Conservation (phyloP, 2,329 filamentous ascomycete genomes). For the Dendrostoma leiphaemia region DNA sequence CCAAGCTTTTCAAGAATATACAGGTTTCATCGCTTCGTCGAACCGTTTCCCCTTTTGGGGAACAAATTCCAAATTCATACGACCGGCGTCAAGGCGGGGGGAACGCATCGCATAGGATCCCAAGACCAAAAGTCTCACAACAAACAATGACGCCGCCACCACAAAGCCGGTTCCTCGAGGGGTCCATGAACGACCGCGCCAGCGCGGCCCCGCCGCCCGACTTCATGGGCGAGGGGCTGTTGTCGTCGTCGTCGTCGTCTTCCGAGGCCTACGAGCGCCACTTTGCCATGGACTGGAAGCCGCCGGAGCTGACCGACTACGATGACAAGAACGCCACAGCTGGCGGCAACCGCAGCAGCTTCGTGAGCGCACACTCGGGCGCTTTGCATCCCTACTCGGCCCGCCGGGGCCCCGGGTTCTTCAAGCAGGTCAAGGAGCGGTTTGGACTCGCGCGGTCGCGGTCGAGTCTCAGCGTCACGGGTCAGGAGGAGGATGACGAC, state of each 20-base stretch:
- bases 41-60: too few relatives aligned
- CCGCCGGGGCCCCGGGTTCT: background rate
- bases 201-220: conserved; percentile 69
- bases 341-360: conserved; percentile 2
- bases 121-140: conserved; percentile 9
- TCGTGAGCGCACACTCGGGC: conserved; percentile 6
- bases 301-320: conserved; percentile 8
- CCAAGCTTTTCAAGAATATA: too few relatives aligned
- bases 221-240: conserved; percentile 59
- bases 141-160: conserved; percentile 18
- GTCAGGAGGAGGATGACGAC: conserved; percentile 15
- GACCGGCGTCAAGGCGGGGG: too few relatives aligned
- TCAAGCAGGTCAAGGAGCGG: conserved; percentile 25
- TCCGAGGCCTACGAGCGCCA: conserved; percentile 24
- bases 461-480: conserved; percentile 26
- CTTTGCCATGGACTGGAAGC: conserved; percentile 22
- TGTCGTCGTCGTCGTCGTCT: too few relatives aligned
- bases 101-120: too few relatives aligned
- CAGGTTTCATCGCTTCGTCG: too few relatives aligned
- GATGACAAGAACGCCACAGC: background rate
- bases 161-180: conserved; percentile 67
- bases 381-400: too few relatives aligned
- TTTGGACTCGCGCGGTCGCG: conserved; percentile 25
- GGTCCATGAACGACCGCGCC: conserved; percentile 80
- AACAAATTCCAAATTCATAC: too few relatives aligned